Base-by-base conservation (phyloP, 495 filamentous ascomycete genomes). In the Glutinoglossum americanum region DNA sequence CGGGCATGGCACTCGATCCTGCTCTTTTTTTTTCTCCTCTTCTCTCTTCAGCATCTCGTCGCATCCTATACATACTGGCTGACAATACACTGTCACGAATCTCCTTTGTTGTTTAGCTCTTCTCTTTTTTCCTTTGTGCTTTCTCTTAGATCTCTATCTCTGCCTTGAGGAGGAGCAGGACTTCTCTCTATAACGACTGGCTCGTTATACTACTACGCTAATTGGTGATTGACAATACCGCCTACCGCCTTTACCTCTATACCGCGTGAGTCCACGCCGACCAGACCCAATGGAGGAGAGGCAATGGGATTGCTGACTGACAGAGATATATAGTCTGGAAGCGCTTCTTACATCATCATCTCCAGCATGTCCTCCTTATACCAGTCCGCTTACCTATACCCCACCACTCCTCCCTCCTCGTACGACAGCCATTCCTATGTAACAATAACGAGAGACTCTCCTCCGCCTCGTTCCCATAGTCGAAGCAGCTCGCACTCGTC, bases 401-500 rank as follows among this genome's bases (percentile, higher is more conserved):
- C 49, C 13, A 28, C 49, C 26, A 28, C 49, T 53, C 49, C 49
- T 53, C 49, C 49, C 3, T n/a, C 47, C 21, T 51, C 47, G n/a
- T 17, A 28, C 26, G 49, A 53, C 10, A 25, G 19, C 15, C 49
- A 3, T 28, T 7, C 28, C 23, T 53, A 28, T 25, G 21, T 28
- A n/a, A 25, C 37, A 15, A 45, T 30, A 56, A 25, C 25, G 19
- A 45, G 37, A 15, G 28, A 26, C 27, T 30, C 49, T 13, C 28
- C 49, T 3, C 41, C 41, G 19, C 41, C 17, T 23, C 49, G 56
- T 51, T 32, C 56, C 4, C 56, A 58, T 28, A 58, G 56, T 33
- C 37, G 56, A 32, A 19, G 41, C 37, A 58, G 33, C 17, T 58
- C 56, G 15, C 27, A 45, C 39, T 58, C 55, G 8, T 57, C 56